These are phyloP conservation scores for Phytophthora uliginosa DNA, from an alignment of 352 stramenopile species.

Conservation along the genomic window DNA sequence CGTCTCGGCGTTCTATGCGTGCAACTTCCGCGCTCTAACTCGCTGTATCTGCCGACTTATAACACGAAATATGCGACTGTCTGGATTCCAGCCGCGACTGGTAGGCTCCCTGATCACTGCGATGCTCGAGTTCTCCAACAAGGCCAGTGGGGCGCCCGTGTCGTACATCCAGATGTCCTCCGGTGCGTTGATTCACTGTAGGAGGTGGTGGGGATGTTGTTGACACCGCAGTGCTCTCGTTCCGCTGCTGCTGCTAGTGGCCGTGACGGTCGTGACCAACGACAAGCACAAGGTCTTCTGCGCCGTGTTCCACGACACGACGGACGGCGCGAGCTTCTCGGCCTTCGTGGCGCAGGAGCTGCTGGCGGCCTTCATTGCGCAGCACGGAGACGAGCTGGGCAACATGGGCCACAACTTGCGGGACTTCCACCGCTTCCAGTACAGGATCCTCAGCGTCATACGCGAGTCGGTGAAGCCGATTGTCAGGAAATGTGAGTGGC, in stretches of 20 bases:
- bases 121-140: conserved; percentile 93
- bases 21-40: conserved; percentile 6
- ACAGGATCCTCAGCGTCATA: conserved; percentile 85
- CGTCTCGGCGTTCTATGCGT: conserved; percentile 12
- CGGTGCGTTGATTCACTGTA: conserved; percentile 46
- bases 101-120: conserved; percentile 93
- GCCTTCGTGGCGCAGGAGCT: conserved; percentile 92
- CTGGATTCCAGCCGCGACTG: conserved; percentile 73
- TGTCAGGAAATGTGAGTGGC: conserved; percentile 78
- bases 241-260: conserved; percentile 52
- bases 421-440: conserved; percentile 93
- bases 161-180: conserved; percentile 92
- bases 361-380: conserved; percentile 82
- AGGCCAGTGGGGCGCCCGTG: conserved; percentile 90
- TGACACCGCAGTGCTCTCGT: conserved; percentile 14
- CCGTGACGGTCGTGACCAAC: conserved; percentile 92
- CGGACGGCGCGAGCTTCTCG: conserved; percentile 82
- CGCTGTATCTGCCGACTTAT: conserved; percentile 20
- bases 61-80: conserved; percentile 13
- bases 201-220: conserved; percentile 1
- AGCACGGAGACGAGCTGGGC: conserved; percentile 82
- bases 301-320: conserved; percentile 92
- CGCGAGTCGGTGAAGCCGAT: conserved; percentile 88
- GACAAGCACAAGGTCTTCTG: conserved; percentile 93
- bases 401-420: conserved; percentile 92